These are phyloP conservation scores for Tilletiopsis washingtonensis DNA, from an alignment of 1,284 basidiomycete species.

Conservation along the genomic window DNA sequence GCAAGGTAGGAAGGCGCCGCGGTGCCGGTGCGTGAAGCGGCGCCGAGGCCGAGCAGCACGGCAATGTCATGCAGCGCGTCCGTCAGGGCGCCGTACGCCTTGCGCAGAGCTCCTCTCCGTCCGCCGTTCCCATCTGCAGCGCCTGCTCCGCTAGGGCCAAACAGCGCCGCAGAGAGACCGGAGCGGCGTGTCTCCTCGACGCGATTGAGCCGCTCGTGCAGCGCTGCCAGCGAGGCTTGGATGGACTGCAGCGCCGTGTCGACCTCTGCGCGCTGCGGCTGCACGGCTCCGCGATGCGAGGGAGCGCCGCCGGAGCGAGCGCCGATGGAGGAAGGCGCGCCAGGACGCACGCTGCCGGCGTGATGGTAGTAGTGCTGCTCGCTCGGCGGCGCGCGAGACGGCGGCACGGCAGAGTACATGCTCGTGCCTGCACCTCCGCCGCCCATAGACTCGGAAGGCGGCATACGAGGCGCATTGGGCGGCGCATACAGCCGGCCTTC, in stretches of 20 bases:
- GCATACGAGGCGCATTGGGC: neutral
- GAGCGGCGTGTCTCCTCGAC: conserved; percentile 18
- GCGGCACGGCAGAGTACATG: conserved; percentile 7
- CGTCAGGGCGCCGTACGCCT: conserved; percentile 5
- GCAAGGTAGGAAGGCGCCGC: conserved; percentile 11
- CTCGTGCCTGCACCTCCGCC: conserved; percentile 8
- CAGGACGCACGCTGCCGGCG: neutral
- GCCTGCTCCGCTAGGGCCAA: neutral
- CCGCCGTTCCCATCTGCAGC: neutral
- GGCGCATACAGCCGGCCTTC: conserved; percentile 4
- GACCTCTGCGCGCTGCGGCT: conserved; percentile 15
- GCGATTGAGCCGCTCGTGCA: conserved; percentile 67
- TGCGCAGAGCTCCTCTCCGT: neutral
- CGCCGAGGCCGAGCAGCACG: conserved; percentile 13
- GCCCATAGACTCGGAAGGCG: conserved; percentile 7
- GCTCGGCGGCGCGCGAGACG: conserved; percentile 2
- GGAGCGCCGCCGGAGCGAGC: conserved; percentile 17
- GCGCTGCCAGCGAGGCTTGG: conserved; percentile 78
- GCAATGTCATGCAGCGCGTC: conserved; percentile 23
- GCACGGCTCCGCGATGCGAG: neutral
- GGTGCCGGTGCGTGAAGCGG: conserved; percentile 3
- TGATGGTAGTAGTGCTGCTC: conserved; percentile 16
- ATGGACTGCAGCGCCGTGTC: conserved; percentile 60
- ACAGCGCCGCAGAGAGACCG: neutral
- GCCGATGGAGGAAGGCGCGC: conserved; percentile 34